Conservation (phyloP, 2,329 filamentous ascomycete species). For the Teratosphaeria nubilosa region DNA sequence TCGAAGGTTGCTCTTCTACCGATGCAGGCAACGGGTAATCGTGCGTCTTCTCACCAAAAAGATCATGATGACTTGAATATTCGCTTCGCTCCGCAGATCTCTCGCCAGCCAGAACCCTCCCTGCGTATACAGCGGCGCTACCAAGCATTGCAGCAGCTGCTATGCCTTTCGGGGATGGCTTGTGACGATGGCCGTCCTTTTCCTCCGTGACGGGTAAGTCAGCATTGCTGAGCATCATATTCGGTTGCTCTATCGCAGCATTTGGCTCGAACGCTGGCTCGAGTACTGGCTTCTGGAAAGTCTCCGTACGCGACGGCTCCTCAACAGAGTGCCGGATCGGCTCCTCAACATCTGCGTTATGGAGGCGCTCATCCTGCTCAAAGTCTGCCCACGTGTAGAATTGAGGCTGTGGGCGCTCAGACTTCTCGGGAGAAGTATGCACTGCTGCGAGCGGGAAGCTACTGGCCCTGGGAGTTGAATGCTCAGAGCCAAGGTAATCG, state of each 20-base stretch:
- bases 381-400: conserved; percentile 31
- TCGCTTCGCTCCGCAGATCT: conserved; percentile 2
- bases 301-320: background rate
- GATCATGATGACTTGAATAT: background rate
- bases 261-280: background rate
- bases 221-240: background rate
- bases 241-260: background rate
- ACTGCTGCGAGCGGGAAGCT: conserved; percentile 26
- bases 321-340: background rate
- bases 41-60: background rate
- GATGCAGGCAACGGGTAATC: background rate
- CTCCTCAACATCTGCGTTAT: conserved; percentile 2
- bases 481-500: conserved; percentile 51
- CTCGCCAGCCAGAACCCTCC: conserved; percentile 3
- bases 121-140: conserved; percentile 17
- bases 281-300: background rate
- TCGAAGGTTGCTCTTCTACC: background rate
- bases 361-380: conserved; percentile 22
- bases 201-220: background rate
- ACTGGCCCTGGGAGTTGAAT: conserved; percentile 58
- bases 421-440: conserved; percentile 13
- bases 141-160: conserved; percentile 21
- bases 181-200: background rate
- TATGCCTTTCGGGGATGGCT: conserved; percentile 2
- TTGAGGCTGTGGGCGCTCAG: conserved; percentile 20